Percentiles rank a stretch among this genome's conserved stretches.
These are phyloP conservation scores for Fusarium xyrophilum DNA, from an alignment of 2,329 filamentous ascomycete species.

Conservation along the genomic window DNA sequence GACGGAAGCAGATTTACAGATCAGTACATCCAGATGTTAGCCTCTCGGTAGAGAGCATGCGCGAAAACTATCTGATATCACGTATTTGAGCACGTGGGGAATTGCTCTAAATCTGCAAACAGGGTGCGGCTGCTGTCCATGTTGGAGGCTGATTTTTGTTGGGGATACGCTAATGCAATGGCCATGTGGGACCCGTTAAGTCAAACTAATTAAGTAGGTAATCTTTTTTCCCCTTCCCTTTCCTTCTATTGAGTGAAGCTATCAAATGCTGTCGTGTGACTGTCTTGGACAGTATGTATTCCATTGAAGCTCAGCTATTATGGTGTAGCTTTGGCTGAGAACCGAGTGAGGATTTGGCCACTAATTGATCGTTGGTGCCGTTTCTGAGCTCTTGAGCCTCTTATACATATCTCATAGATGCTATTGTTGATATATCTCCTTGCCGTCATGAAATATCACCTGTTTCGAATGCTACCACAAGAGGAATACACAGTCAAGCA, in stretches of 20 bases:
- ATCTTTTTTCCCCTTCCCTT: background rate
- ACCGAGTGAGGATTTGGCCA: background rate
- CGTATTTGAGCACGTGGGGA: constrained; percentile 20
- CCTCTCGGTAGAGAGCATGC: background rate
- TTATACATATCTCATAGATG: background rate
- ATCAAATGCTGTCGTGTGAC: constrained; percentile 12
- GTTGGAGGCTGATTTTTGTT: constrained; percentile 37
- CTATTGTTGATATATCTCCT: background rate
- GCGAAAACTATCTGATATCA: background rate
- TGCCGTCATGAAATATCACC: background rate
- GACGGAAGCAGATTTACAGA: background rate
- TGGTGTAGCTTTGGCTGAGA: background rate
- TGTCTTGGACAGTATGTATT: background rate
- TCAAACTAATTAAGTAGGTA: constrained; percentile 1
- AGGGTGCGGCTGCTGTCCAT: constrained; percentile 19
- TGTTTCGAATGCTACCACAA: background rate
- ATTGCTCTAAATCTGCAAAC: constrained; percentile 32
- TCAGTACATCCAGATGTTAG: constrained; percentile 5
- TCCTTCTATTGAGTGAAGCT: constrained; percentile 2
- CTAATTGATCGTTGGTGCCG: background rate
- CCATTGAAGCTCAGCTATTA: background rate
- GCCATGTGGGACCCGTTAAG: constrained; percentile 30
- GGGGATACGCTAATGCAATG: constrained; percentile 42
- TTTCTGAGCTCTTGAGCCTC: background rate
- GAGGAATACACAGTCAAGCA: background rate